Base-by-base conservation (phyloP, 208 protist genomes). In the Jaenimonas drosophilae region DNA sequence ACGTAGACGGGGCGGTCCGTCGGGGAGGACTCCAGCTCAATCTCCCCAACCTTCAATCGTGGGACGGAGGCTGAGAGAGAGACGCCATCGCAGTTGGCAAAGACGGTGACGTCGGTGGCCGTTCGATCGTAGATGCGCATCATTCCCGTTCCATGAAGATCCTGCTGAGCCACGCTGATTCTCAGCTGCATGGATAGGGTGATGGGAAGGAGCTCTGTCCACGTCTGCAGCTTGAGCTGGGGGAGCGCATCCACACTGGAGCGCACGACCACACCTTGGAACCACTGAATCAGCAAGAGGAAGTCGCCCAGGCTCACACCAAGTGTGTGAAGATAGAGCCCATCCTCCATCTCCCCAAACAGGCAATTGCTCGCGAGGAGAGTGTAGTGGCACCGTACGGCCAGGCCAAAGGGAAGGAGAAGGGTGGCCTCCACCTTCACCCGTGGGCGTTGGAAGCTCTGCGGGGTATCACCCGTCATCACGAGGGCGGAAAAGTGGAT, bases 1-100 rank as follows among this genome's bases (percentile, higher is more conserved):
- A n/a, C n/a, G n/a, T n/a, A n/a, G n/a, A n/a, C n/a, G n/a, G n/a
- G n/a, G n/a, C n/a, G n/a, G n/a, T n/a, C n/a, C n/a, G n/a, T n/a
- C n/a, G n/a, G n/a, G n/a, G n/a, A n/a, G n/a, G n/a, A 23, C 26
- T 14, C n/a, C 38, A 11, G 5, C 16, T 21, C 26, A 32, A 19
- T 14, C 20, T 43, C 30, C 7, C 48, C 48, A 43, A 43, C 24
- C 3, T 4, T 7, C 6, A 43, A n/a, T 44, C 28, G 14, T n/a
- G 19, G 14, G 16, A 53, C n/a, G 4, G 30, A 27, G 19, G 32
- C 21, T 24, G 7, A 9, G 11, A 53, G 19, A 21, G 5, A 17
- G 25, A 44, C 14, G 14, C 48, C 48, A 6, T 43, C 25, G 48
- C 48, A 24, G 48, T 44, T 23, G 11, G 30, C 48, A n/a, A 43